Evolutionary conservation across 139 green algal genomes (phyloP), one percentile per base, ranked within the genome.

Genomic region (Raphidocelis subcapitata): DNA sequence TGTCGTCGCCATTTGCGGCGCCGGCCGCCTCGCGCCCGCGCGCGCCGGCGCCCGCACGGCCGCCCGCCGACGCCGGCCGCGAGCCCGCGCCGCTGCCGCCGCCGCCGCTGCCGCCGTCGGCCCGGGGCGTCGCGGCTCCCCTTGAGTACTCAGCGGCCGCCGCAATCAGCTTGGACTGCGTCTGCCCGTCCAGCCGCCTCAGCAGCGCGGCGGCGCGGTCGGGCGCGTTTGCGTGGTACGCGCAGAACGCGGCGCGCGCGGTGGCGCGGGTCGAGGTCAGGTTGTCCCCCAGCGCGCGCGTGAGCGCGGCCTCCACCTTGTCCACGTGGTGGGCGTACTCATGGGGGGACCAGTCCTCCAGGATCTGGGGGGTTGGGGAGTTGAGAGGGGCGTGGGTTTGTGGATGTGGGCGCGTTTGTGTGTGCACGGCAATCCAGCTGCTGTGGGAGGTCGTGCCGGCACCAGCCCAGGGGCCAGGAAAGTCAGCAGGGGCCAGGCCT

Each of bases 311-410:
- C 32, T 92, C 86, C 0, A 93, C 3, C 3, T 29, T n/a, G 14
- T 90, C 88, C 12, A 77, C 2, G 41, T 78, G 61, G 23, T 75
- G 74, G 21, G 81, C 63, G 21, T 74, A 83, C 41, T 62, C 56
- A 10, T 69, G n/a, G 2, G 66, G 41, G 3, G 85, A 75, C 86
- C 82, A 93, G 3, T 67, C 68, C 63, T 90, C 76, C 31, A 93
- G 29, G 2, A 82, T 77, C 71, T 83, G 70, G 15, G 66, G 54
- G 2, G 46, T 8, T 4, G 20, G 23, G 41, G 31, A 21, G 36
- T 26, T 33, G 37, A 18, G 21, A 28, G 29, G 37, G 35, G 21
- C 24, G 35, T 10, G 36, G 32, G 33, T n/a, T n/a, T n/a, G n/a
- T n/a, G n/a, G n/a, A n/a, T n/a, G n/a, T n/a, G n/a, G n/a, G n/a